phyloP scores from a whole-genome alignment of 2,329 filamentous ascomycete genomes.

The Aspergillus awamori region DNA sequence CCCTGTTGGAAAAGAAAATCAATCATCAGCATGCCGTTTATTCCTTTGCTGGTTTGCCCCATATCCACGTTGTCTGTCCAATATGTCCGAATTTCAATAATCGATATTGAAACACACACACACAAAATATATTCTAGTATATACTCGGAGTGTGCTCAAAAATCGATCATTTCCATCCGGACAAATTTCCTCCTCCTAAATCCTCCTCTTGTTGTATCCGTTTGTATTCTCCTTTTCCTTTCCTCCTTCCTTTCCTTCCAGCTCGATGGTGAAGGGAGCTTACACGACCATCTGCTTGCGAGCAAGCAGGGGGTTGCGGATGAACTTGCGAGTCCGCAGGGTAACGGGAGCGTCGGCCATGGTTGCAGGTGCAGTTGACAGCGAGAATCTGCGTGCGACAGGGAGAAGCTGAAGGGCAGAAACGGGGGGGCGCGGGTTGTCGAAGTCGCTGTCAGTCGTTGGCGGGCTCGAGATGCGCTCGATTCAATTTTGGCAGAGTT shows the following conservation, averaged over 20 bases:
- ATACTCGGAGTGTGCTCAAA: neutral
- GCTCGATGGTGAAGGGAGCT: slow-evolving; percentile 49
- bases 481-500: slow-evolving; percentile 35
- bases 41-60: neutral
- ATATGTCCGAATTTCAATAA: neutral
- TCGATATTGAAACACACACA: neutral
- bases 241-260: slow-evolving; percentile 1
- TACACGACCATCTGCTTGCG: slow-evolving; percentile 99
- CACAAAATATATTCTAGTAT: neutral
- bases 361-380: slow-evolving; percentile 57
- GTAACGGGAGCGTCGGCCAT: slow-evolving; percentile 85
- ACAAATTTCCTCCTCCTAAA: neutral
- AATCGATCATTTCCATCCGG: neutral
- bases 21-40: neutral
- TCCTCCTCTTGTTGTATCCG: slow-evolving; percentile 10
- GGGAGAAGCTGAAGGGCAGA: slow-evolving; percentile 27
- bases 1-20: slow-evolving; percentile 60
- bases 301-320: slow-evolving; percentile 98
- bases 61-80: neutral
- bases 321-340: slow-evolving; percentile 99
- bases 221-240: neutral
- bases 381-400: slow-evolving; percentile 35
- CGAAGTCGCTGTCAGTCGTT: slow-evolving; percentile 36
- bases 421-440: slow-evolving; percentile 29
- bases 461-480: slow-evolving; percentile 32